Evolutionary conservation across 192 early-diverging fungal genomes (phyloP).

Genomic region (Chytriomyces hyalinus): DNA sequence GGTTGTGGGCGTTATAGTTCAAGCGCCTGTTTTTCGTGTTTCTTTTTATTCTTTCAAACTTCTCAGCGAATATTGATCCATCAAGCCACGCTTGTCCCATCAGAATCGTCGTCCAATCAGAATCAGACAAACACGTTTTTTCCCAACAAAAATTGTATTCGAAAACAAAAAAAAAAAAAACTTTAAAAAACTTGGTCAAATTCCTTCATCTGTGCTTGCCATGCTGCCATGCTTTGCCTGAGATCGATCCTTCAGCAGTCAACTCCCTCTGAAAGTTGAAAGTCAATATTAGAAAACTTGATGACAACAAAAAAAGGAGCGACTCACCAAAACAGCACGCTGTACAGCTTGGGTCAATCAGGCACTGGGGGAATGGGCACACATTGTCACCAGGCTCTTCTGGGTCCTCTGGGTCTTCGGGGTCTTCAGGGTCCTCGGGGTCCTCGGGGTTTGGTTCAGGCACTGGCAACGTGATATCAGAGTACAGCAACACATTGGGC

Average conservation of each 20-base stretch:
- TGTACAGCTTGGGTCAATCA: conserved; percentile 51
- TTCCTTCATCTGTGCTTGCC: too few relatives aligned
- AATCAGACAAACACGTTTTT: too few relatives aligned
- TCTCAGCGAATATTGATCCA: too few relatives aligned
- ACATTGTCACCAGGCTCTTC: conserved; percentile 50
- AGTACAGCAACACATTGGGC: conserved; percentile 53
- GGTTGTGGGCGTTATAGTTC: too few relatives aligned
- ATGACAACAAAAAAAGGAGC: not conserved
- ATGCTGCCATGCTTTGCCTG: too few relatives aligned
- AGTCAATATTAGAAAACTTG: not conserved
- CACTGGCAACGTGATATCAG: conserved; percentile 42
- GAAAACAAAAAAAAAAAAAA: too few relatives aligned
- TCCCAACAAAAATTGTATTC: too few relatives aligned
- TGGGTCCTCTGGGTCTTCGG: conserved; percentile 40
- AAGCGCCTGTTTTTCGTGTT: too few relatives aligned
- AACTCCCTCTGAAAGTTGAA: not conserved
- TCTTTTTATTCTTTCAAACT: too few relatives aligned
- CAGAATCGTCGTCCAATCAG: too few relatives aligned
- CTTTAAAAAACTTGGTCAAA: too few relatives aligned
- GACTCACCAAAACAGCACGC: conserved; percentile 40
- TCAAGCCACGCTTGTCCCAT: too few relatives aligned
- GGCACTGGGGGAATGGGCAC: conserved; percentile 56
- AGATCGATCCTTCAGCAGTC: not conserved
- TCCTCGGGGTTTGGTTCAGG: conserved; percentile 39
- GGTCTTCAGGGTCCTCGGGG: conserved; percentile 38